These are phyloP conservation scores for Fragaria ananassa DNA, from an alignment of 306 rosid genomes.

Conservation along the genomic window DNA sequence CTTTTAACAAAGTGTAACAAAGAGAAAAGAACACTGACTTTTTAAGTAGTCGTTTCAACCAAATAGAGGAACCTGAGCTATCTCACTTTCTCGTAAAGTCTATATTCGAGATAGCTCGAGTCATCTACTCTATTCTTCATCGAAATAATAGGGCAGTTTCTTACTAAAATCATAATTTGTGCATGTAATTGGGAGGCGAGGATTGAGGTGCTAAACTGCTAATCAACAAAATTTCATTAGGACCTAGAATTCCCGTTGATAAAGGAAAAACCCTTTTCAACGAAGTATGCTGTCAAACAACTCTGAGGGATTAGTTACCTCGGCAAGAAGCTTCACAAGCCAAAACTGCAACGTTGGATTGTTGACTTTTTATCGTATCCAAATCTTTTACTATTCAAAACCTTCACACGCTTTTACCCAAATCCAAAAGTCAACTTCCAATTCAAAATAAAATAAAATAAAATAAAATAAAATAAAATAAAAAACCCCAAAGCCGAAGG, in stretches of 20 bases:
- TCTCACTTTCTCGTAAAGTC: no score
- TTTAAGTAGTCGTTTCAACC: accelerated
- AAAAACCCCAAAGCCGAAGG: not conserved
- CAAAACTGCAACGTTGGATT: not conserved
- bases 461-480: not conserved
- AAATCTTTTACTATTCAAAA: not conserved
- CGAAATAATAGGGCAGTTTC: no score
- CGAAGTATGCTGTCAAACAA: not conserved
- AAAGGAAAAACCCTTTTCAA: not conserved
- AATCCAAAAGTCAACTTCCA: conserved; percentile 22
- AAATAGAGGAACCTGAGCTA: no score
- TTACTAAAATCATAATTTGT: no score
- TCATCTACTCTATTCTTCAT: no score
- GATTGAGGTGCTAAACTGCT: not conserved
- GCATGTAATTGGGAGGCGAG: not conserved
- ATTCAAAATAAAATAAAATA: not conserved
- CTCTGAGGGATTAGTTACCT: not conserved
- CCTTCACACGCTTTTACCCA: conserved; percentile 10
- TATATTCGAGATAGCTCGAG: no score
- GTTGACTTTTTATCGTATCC: conserved; percentile 14
- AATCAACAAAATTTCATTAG: not conserved
- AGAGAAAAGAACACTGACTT: no score
- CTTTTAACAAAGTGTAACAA: no score
- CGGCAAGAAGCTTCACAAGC: not conserved
- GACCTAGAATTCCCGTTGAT: not conserved